Percentiles rank a stretch among this genome's conserved stretches.
phyloP scores from a whole-genome alignment of 1,284 basidiomycete genomes.

The Apiotrichum siamense region DNA sequence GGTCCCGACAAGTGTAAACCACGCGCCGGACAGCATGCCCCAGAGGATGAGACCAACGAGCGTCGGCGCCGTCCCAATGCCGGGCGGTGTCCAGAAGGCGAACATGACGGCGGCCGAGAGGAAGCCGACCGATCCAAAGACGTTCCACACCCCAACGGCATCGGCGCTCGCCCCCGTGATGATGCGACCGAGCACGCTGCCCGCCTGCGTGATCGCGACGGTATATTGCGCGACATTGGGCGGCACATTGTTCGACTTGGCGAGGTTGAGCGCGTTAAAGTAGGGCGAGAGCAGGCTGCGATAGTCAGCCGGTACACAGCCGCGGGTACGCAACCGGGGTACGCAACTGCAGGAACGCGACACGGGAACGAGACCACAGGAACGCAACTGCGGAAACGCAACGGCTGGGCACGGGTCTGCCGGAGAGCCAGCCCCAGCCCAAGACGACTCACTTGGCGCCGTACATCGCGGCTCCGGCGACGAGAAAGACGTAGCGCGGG shows the following conservation, averaged over 20 bases:
- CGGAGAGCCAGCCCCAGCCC: too few relatives aligned
- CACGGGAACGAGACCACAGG: too few relatives aligned
- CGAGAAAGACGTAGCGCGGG: constrained; percentile 11
- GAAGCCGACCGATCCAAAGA: constrained; percentile 11
- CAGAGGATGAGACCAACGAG: constrained; percentile 38
- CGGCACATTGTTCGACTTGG: constrained; percentile 5
- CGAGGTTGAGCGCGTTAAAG: constrained; percentile 10
- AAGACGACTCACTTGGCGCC: constrained; percentile 16
- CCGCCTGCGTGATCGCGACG: constrained; percentile 9
- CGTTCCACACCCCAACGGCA: constrained; percentile 11
- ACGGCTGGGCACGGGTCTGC: too few relatives aligned
- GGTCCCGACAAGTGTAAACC: constrained; percentile 36
- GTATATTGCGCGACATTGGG: not conserved
- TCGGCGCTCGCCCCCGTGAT: constrained; percentile 10
- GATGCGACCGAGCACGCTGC: constrained; percentile 10
- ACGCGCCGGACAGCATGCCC: constrained; percentile 33
- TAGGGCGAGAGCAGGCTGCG: constrained; percentile 13
- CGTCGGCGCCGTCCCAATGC: constrained; percentile 21
- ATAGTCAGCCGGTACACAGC: not conserved
- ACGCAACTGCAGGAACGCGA: too few relatives aligned
- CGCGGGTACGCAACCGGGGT: not conserved
- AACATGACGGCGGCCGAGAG: constrained; percentile 15
- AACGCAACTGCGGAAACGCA: too few relatives aligned
- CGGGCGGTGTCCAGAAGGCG: constrained; percentile 17
- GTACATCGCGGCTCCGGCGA: constrained; percentile 6